These are phyloP conservation scores for Penicillium psychrofluorescens DNA, from an alignment of 495 filamentous ascomycete species.

Conservation along the genomic window DNA sequence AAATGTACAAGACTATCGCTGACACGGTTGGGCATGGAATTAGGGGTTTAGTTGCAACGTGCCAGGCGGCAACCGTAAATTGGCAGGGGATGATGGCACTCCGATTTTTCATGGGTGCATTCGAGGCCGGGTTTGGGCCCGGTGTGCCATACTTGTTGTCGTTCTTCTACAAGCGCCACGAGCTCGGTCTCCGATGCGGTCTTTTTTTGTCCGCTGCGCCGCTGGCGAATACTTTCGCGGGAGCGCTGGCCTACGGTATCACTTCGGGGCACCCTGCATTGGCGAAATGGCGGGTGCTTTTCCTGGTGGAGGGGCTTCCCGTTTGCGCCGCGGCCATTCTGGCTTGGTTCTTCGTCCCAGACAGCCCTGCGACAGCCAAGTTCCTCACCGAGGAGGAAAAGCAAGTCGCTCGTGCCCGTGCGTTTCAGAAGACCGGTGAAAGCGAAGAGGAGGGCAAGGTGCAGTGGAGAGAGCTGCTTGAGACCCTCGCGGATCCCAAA, in stretches of 20 bases:
- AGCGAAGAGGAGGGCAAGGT: slow-evolving; percentile 44
- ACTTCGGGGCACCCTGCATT: slow-evolving; percentile 60
- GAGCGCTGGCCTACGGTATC: slow-evolving; percentile 77
- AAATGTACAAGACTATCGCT: not conserved
- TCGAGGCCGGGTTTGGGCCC: slow-evolving; percentile 63
- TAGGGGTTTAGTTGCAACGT: slow-evolving; percentile 51
- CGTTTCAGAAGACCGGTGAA: slow-evolving; percentile 56
- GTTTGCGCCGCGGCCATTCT: slow-evolving; percentile 57
- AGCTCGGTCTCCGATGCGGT: slow-evolving; percentile 69
- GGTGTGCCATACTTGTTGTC: slow-evolving; percentile 66
- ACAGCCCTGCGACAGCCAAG: slow-evolving; percentile 57
- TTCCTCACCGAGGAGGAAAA: slow-evolving; percentile 70
- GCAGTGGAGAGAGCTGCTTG: slow-evolving; percentile 50
- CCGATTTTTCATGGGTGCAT: slow-evolving; percentile 59
- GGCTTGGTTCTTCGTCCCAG: slow-evolving; percentile 64
- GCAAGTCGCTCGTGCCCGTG: slow-evolving; percentile 55
- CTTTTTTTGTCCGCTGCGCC: slow-evolving; percentile 74
- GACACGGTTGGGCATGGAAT: too few relatives aligned
- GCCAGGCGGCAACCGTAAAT: slow-evolving; percentile 52
- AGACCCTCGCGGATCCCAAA: slow-evolving; percentile 53
- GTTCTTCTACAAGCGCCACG: slow-evolving; percentile 77
- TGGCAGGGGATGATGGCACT: slow-evolving; percentile 61
- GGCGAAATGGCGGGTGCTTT: slow-evolving; percentile 72
- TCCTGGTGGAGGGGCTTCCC: slow-evolving; percentile 77
- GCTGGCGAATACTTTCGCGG: slow-evolving; percentile 75